phyloP scores from a whole-genome alignment of 2,329 filamentous ascomycete species.

The Exophiala phaeomuriformis region DNA sequence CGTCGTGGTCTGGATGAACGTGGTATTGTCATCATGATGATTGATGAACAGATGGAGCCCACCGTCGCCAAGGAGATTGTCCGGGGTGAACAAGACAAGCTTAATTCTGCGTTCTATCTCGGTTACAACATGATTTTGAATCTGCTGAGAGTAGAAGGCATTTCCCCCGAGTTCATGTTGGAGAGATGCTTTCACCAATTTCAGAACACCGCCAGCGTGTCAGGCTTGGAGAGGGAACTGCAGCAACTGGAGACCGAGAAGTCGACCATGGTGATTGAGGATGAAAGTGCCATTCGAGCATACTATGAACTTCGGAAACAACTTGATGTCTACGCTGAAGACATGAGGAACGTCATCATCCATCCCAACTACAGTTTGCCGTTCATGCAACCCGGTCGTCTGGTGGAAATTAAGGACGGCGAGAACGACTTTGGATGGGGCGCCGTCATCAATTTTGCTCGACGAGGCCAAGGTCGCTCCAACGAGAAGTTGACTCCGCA shows the following conservation, averaged over 20 bases:
- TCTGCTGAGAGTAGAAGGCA: constrained; percentile 93
- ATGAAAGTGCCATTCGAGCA: constrained; percentile 83
- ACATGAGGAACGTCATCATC: constrained; percentile 86
- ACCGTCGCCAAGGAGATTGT: constrained; percentile 91
- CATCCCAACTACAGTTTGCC: constrained; percentile 79
- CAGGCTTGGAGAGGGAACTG: constrained; percentile 73
- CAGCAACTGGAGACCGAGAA: constrained; percentile 68
- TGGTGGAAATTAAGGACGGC: constrained; percentile 75
- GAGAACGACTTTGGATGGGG: constrained; percentile 91
- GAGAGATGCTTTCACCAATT: constrained; percentile 98
- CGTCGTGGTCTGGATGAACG: constrained; percentile 95
- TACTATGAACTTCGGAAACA: constrained; percentile 88
- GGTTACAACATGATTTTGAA: constrained; percentile 99
- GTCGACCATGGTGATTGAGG: constrained; percentile 66
- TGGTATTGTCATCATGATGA: constrained; percentile 99
- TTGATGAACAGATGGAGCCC: constrained; percentile 92
- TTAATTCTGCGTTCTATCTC: constrained; percentile 95
- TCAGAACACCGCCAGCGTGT: constrained; percentile 85
- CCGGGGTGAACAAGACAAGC: constrained; percentile 88
- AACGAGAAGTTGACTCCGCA: constrained; percentile 64
- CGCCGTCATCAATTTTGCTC: constrained; percentile 66
- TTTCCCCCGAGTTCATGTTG: constrained; percentile 98
- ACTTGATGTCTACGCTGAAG: constrained; percentile 71
- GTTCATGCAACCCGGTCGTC: constrained; percentile 78
- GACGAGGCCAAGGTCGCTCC: constrained; percentile 59